Evolutionary conservation across 495 filamentous ascomycete genomes (phyloP).

Genomic region (Cercophora samala): DNA sequence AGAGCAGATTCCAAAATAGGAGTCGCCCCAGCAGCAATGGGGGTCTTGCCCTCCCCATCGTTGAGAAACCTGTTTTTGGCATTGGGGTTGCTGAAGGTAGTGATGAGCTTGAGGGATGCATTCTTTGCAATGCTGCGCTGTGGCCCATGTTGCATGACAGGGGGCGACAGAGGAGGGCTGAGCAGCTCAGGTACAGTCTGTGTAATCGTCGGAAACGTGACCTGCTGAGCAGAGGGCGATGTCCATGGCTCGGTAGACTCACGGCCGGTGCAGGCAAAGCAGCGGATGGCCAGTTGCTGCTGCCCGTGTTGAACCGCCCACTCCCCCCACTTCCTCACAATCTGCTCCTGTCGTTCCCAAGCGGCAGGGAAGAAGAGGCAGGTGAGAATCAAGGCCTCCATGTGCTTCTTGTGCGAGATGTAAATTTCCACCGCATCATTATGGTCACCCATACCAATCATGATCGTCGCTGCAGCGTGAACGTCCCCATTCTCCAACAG

Average conservation of each 20-base stretch:
- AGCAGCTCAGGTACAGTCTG: constrained; percentile 51
- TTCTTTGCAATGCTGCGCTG: constrained; percentile 65
- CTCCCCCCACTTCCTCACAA: constrained; percentile 94
- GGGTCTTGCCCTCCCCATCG: constrained; percentile 67
- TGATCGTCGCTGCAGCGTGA: constrained; percentile 84
- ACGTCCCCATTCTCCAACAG: constrained; percentile 86
- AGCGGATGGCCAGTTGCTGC: constrained; percentile 85
- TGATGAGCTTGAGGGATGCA: constrained; percentile 89
- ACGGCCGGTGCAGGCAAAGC: constrained; percentile 76
- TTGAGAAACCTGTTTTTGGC: constrained; percentile 66
- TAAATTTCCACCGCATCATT: constrained; percentile 98
- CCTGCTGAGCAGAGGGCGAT: constrained; percentile 72
- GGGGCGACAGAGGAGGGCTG: constrained; percentile 59
- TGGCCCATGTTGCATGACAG: constrained; percentile 46
- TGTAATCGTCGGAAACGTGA: constrained; percentile 51
- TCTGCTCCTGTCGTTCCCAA: constrained; percentile 84
- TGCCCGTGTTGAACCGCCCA: constrained; percentile 81
- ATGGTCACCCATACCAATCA: constrained; percentile 85
- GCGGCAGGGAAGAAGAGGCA: constrained; percentile 71
- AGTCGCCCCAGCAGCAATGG: constrained; percentile 74
- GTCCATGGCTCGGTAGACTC: constrained; percentile 78
- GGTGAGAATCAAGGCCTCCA: constrained; percentile 84
- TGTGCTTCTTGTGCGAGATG: constrained; percentile 81
- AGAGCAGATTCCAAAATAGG: constrained; percentile 91
- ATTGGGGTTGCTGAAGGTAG: constrained; percentile 68